phyloP scores from a whole-genome alignment of 2,329 filamentous ascomycete species.

The Thielaviopsis musarum region DNA sequence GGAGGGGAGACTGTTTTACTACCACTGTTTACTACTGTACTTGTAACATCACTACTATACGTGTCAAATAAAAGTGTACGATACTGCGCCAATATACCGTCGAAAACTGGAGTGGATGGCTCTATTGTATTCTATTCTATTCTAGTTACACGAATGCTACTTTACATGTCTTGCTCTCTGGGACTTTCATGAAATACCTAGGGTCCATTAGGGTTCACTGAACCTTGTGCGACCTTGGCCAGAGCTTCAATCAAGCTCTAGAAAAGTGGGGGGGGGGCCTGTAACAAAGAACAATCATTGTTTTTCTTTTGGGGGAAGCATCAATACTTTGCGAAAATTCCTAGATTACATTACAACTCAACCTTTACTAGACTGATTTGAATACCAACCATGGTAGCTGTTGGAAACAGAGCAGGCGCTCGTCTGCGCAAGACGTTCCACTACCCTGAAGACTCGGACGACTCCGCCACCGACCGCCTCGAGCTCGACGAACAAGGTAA shows the following conservation, averaged over 20 bases:
- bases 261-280: background rate
- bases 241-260: too few species aligned
- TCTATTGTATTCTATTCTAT: too few species aligned
- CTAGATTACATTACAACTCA: background rate
- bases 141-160: too few species aligned
- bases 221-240: background rate
- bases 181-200: too few species aligned
- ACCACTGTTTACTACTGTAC: constrained; percentile 1
- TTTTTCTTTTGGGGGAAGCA: background rate
- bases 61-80: background rate
- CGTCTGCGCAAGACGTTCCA: constrained; percentile 62
- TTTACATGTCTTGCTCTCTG: too few species aligned
- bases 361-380: background rate
- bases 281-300: too few species aligned
- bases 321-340: background rate
- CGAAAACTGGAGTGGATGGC: too few species aligned
- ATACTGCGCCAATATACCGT: background rate
- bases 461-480: constrained; percentile 35
- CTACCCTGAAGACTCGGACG: constrained; percentile 45
- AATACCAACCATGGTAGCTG: background rate
- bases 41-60: constrained; percentile 9
- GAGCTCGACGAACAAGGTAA: constrained; percentile 62
- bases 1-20: constrained; percentile 16
- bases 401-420: constrained; percentile 19
- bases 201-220: background rate